A percentile compares a stretch with the other conserved stretches of the same genome.
phyloP scores from a whole-genome alignment of 805 yeast species.

The Yamadazyma endophytica region DNA sequence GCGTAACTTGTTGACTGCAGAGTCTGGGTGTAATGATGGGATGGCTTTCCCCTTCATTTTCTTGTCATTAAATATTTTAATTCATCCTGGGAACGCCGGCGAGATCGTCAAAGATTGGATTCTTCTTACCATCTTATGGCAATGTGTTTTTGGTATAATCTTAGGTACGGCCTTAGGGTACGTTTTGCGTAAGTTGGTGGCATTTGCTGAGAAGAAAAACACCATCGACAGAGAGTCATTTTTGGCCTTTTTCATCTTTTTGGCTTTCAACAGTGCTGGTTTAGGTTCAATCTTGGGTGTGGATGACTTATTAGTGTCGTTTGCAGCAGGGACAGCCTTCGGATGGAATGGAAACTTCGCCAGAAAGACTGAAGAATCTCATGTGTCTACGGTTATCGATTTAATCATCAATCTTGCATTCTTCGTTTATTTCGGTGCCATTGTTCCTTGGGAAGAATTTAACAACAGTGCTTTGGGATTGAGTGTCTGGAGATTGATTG shows the following conservation, averaged over 20 bases:
- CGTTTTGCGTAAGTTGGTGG: conserved; percentile 62
- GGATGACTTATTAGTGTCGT: conserved; percentile 83
- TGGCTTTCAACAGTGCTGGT: conserved; percentile 85
- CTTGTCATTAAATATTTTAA: conserved; percentile 63
- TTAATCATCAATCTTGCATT: conserved; percentile 76
- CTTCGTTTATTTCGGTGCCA: conserved; percentile 86
- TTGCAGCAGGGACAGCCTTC: conserved; percentile 91
- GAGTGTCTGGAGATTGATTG: conserved; percentile 72
- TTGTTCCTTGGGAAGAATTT: conserved; percentile 83
- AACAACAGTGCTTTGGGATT: conserved; percentile 60
- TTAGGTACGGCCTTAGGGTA: conserved; percentile 74
- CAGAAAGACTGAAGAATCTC: conserved; percentile 74
- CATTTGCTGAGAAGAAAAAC: conserved; percentile 63
- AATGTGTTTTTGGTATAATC: conserved; percentile 74
- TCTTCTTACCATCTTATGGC: conserved; percentile 69
- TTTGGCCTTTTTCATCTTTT: conserved; percentile 74
- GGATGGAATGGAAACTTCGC: conserved; percentile 94
- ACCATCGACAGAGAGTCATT: conserved; percentile 87
- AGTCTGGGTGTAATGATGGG: conserved; percentile 90
- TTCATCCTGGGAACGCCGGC: conserved; percentile 61
- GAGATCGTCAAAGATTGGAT: conserved; percentile 80
- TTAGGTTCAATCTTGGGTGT: conserved; percentile 83
- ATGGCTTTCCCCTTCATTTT: conserved; percentile 91
- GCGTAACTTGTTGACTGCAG: conserved; percentile 77
- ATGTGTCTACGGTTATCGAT: conserved; percentile 88